A percentile compares a stretch with the other conserved stretches of the same genome.
Conservation (phyloP, 2,329 filamentous ascomycete genomes). For the Byssochlamys sp. region DNA sequence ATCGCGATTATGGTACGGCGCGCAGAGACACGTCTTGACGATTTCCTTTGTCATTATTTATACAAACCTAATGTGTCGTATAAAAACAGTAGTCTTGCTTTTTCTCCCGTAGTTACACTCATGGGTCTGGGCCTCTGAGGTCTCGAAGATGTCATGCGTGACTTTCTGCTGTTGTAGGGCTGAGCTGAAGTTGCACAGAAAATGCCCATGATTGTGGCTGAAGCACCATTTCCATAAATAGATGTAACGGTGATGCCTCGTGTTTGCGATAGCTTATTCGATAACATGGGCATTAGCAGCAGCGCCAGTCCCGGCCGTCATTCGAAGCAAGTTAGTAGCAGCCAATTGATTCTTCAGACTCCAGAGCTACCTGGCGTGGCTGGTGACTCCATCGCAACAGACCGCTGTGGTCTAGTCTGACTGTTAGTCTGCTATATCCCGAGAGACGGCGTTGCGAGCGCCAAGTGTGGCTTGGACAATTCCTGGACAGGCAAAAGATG, state of each 20-base stretch:
- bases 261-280: not conserved
- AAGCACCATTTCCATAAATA: not conserved
- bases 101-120: not conserved
- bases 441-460: not conserved
- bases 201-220: not conserved
- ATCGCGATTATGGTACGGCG: not conserved
- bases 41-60: not conserved
- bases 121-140: not conserved
- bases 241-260: not conserved
- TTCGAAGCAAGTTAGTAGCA: not conserved
- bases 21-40: not conserved
- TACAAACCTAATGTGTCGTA: not conserved
- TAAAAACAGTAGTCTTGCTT: not conserved
- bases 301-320: not conserved
- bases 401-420: not conserved
- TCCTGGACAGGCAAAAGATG: not conserved
- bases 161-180: not conserved
- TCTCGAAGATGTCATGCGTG: too few species aligned
- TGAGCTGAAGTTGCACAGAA: not conserved
- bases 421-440: not conserved
- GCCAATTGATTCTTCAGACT: not conserved
- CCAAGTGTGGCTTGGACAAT: not conserved
- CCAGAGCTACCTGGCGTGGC: not conserved
- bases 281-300: not conserved
- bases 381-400: not conserved